These are phyloP conservation scores for Tolypocladium tundrense DNA, from an alignment of 2,329 filamentous ascomycete species.

Conservation along the genomic window DNA sequence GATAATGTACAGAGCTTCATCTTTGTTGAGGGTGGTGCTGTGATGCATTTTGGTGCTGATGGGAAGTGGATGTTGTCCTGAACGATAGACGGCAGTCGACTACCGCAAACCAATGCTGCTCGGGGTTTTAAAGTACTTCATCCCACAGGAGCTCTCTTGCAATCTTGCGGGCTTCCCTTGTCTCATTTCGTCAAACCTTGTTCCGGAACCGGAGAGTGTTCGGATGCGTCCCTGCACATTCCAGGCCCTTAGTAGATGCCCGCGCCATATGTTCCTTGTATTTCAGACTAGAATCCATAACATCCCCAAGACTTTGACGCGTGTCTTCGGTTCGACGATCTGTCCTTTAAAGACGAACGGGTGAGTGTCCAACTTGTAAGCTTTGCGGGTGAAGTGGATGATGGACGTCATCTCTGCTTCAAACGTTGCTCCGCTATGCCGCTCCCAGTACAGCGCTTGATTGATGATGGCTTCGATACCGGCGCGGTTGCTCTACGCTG, in stretches of 20 bases:
- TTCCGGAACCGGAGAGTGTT: too few relatives aligned
- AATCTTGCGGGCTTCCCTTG: too few relatives aligned
- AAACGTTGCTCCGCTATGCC: conserved; percentile 14
- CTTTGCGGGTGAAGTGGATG: conserved; percentile 6
- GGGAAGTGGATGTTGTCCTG: too few relatives aligned
- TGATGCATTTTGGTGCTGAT: too few relatives aligned
- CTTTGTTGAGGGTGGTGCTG: too few relatives aligned
- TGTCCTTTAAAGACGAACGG: neutral
- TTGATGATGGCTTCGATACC: conserved; percentile 13
- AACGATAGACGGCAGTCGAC: too few relatives aligned
- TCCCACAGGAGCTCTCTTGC: too few relatives aligned
- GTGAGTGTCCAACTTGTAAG: neutral
- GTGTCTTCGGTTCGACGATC: neutral
- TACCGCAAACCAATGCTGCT: too few relatives aligned
- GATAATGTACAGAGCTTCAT: too few relatives aligned
- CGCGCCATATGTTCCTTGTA: neutral
- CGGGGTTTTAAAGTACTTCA: too few relatives aligned
- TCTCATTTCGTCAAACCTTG: too few relatives aligned
- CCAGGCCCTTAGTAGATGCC: neutral
- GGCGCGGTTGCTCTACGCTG: conserved; percentile 7
- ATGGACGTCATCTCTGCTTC: conserved; percentile 14
- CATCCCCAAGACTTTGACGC: neutral
- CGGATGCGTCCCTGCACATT: too few relatives aligned
- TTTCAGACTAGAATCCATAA: neutral
- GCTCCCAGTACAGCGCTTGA: conserved; percentile 10